These are phyloP conservation scores for Exophiala calicioides DNA, from an alignment of 2,329 filamentous ascomycete genomes.

Conservation along the genomic window DNA sequence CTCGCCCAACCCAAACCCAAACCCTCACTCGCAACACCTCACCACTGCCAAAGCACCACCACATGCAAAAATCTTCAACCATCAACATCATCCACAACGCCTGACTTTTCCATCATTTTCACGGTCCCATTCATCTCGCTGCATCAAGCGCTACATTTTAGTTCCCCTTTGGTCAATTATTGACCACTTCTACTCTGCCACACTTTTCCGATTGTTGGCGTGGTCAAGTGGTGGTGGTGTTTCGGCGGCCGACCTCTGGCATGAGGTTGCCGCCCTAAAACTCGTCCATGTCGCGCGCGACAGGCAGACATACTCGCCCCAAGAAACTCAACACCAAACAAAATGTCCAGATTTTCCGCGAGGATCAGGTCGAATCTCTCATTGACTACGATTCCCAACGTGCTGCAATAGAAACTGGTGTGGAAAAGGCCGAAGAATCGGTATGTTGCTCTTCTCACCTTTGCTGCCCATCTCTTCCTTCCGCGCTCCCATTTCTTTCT, in stretches of 20 bases:
- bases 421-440: slow-evolving; percentile 96
- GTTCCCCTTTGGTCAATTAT: slow-evolving; percentile 63
- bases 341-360: slow-evolving; percentile 79
- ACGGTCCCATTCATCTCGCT: slow-evolving; percentile 53
- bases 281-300: slow-evolving; percentile 27
- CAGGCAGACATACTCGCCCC: slow-evolving; percentile 49
- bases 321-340: slow-evolving; percentile 89
- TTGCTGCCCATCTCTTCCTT: background rate
- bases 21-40: slow-evolving; percentile 10
- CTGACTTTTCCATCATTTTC: slow-evolving; percentile 56
- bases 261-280: slow-evolving; percentile 22
- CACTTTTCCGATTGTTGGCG: slow-evolving; percentile 4
- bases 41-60: slow-evolving; percentile 15
- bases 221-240: slow-evolving; percentile 3
- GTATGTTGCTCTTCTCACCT: slow-evolving; percentile 60
- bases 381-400: slow-evolving; percentile 84
- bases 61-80: slow-evolving; percentile 18
- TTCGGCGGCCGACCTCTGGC: slow-evolving; percentile 7
- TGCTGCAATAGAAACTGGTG: slow-evolving; percentile 88
- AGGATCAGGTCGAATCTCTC: slow-evolving; percentile 83
- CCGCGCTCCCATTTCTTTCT: slow-evolving; percentile 6
- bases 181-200: slow-evolving; percentile 6
- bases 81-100: slow-evolving; percentile 56
- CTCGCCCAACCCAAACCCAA: slow-evolving; percentile 8
- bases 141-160: slow-evolving; percentile 62